Evolutionary conservation across 306 rosid genomes (phyloP).

Genomic region (Psophocarpus tetragonolobus): DNA sequence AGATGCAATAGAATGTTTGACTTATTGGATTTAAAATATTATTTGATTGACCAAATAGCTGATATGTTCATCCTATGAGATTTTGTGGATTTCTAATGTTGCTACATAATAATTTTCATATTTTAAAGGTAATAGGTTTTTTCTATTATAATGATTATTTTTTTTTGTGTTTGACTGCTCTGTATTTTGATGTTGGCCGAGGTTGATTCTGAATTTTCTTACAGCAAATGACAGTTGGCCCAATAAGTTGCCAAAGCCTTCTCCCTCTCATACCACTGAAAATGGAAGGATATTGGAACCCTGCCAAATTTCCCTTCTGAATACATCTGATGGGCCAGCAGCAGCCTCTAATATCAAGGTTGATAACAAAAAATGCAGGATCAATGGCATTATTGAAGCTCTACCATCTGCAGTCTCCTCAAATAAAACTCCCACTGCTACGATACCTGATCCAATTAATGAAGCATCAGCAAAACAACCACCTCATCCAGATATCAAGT

Average conservation of each 20-base stretch:
- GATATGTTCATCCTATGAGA: conserved; percentile 2
- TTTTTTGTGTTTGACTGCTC: conserved; percentile 19
- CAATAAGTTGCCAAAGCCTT: conserved; percentile 51
- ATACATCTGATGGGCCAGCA: conserved; percentile 45
- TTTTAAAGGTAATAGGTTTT: not conserved
- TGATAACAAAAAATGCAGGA: conserved; percentile 50
- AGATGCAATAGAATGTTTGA: conserved; percentile 2
- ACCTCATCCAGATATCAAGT: conserved; percentile 69
- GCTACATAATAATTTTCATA: not conserved
- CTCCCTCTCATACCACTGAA: conserved; percentile 50
- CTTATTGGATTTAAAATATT: conserved; percentile 25
- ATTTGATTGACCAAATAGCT: not conserved
- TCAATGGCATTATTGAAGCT: conserved; percentile 62
- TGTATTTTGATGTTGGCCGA: conserved; percentile 35
- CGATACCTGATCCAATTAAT: conserved; percentile 39
- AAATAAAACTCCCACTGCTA: not conserved
- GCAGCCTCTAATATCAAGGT: conserved; percentile 46
- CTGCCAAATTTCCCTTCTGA: conserved; percentile 43
- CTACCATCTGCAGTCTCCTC: conserved; percentile 40
- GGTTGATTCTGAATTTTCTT: conserved; percentile 43
- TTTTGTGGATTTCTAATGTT: conserved; percentile 22
- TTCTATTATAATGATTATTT: conserved; percentile 9
- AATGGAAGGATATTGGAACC: conserved; percentile 73
- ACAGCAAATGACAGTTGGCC: conserved; percentile 68
- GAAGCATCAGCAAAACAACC: conserved; percentile 45